phyloP scores from a whole-genome alignment of 495 filamentous ascomycete species.

The Acidomyces sp. region DNA sequence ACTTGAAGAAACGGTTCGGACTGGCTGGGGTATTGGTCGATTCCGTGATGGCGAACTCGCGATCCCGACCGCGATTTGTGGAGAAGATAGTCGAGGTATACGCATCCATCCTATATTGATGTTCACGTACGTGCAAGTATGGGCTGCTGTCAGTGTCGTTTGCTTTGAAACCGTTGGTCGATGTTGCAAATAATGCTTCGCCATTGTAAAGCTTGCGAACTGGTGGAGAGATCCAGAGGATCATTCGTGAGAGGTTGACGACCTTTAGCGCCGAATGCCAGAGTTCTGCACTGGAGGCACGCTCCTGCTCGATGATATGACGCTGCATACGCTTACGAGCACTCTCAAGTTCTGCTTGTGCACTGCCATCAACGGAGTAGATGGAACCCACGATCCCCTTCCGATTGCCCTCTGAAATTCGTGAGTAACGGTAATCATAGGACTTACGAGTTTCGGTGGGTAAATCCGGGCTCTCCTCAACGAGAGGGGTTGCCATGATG shows the following conservation, averaged over 20 bases:
- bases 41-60: constrained; percentile 12
- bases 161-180: neutral
- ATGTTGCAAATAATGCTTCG: neutral
- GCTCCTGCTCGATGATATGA: constrained; percentile 15
- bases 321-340: constrained; percentile 21
- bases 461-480: neutral
- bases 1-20: constrained; percentile 11
- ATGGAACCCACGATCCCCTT: constrained; percentile 12
- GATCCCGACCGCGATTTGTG: neutral
- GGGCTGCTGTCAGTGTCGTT: neutral
- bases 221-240: constrained; percentile 1
- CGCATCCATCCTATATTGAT: too few species aligned
- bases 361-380: constrained; percentile 5
- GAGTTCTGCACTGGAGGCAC: constrained; percentile 13
- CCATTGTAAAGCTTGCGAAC: neutral
- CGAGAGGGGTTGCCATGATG: neutral
- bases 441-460: neutral
- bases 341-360: constrained; percentile 18
- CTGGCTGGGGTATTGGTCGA: constrained; percentile 9
- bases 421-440: constrained; percentile 3
- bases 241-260: constrained; percentile 2
- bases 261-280: constrained; percentile 18
- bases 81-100: neutral
- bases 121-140: too few species aligned
- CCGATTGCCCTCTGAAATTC: constrained; percentile 1